Percentiles rank a stretch among this genome's conserved stretches.
These are phyloP conservation scores for Colletotrichum tamarilloi DNA, from an alignment of 2,329 filamentous ascomycete genomes.

Conservation along the genomic window DNA sequence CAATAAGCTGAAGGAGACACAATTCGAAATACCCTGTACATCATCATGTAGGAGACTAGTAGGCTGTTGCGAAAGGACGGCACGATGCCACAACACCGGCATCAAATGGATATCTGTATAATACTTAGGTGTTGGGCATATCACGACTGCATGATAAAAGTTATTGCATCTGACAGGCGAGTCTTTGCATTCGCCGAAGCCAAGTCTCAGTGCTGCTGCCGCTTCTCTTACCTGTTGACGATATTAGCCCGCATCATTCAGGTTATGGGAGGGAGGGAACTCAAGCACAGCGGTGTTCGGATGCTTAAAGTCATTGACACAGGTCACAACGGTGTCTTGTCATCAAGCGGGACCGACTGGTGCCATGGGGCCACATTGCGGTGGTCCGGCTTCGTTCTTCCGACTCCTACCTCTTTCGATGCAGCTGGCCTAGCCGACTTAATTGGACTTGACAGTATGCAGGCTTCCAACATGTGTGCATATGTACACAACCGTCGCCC, in stretches of 20 bases:
- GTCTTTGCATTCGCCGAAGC: neutral
- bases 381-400: neutral
- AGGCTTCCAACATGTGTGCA: neutral
- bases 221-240: neutral
- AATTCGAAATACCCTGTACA: constrained; percentile 22
- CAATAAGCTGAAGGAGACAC: constrained; percentile 8
- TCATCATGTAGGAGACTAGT: constrained; percentile 24
- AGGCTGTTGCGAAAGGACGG: neutral
- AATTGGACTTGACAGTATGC: neutral
- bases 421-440: neutral
- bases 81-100: constrained; percentile 18
- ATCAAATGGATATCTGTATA: constrained; percentile 31
- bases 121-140: constrained; percentile 25
- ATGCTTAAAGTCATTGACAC: neutral
- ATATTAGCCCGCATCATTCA: neutral
- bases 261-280: rapidly evolving
- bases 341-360: neutral
- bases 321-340: neutral
- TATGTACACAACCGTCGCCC: neutral
- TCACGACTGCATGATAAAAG: constrained; percentile 33
- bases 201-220: neutral
- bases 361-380: neutral
- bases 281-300: neutral
- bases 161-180: constrained; percentile 16
- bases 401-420: neutral